Base-by-base conservation (phyloP, 2,329 filamentous ascomycete genomes). In the Tolypocladium ovalisporum region DNA sequence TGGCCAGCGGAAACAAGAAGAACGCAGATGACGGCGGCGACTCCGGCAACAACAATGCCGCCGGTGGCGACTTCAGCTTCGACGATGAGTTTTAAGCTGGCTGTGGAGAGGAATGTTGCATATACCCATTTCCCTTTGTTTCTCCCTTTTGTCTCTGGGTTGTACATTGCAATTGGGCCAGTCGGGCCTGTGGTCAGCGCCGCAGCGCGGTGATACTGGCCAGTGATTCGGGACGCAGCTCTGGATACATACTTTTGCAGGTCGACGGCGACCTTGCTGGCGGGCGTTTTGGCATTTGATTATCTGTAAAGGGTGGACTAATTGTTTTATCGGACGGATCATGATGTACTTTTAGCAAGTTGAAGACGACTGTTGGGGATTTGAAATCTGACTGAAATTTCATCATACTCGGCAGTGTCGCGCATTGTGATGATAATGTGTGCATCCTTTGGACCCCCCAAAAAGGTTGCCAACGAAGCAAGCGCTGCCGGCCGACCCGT, bases 71-170 rank as follows among this genome's bases (percentile, higher is more conserved):
- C 77, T 95, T 99, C 78, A 81, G 76, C 73, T 97, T 99, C 68
- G 92, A 97, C 65, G 93, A 97, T 64, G 94, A 99, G 78, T 99
- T 99, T 71, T 97, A 89, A 81, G 29, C 10, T n/a, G 47, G 29
- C 19, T n/a, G 47, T 22, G 19, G 55, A 17, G 54, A 55, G 63
- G 44, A 62, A 58, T 54, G 56, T 51, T 57, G 59, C 60, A 61
- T 65, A 67, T 67, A 67, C 64, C 63, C 63, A 61, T 39, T 56
- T 37, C 53, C 55, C 56, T 61, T 54, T 47, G 47, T 32, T 32
- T 56, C 56, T 57, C 60, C n/a, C 56, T 35, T 49, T 27, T 47
- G 35, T 54, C 60, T 60, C 29, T n/a, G 29, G 64, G 62, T 63
- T 57, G 62, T 64, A 65, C 59, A 68, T 62, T 62, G 61, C 62